Evolutionary conservation across 495 filamentous ascomycete genomes (phyloP).

Genomic region (Neurospora sp.): DNA sequence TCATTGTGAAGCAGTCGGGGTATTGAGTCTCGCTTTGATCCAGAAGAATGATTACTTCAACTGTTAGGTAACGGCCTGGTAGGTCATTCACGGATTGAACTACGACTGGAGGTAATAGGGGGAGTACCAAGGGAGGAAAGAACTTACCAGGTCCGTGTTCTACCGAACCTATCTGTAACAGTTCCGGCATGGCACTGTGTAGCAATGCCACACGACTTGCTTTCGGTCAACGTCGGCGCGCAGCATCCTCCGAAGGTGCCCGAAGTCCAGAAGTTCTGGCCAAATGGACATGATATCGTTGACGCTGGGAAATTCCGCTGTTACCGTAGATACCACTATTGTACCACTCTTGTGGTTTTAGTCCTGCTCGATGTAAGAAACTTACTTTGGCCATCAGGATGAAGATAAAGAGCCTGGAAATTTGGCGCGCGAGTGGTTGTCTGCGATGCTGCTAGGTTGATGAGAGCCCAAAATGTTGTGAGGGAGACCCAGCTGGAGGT

Average conservation of each 20-base stretch:
- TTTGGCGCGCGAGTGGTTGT: neutral
- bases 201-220: neutral
- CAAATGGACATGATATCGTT: neutral
- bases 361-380: neutral
- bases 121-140: neutral
- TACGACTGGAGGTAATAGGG: neutral
- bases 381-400: neutral
- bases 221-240: neutral
- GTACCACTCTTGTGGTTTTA: neutral
- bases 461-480: neutral
- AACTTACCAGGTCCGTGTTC: neutral
- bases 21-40: neutral
- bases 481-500: neutral
- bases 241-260: neutral
- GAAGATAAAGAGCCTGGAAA: neutral
- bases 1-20: slow-evolving; percentile 9
- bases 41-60: neutral
- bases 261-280: neutral
- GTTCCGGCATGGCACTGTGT: neutral
- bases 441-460: neutral
- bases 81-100: neutral
- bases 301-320: neutral
- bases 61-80: neutral
- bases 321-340: no score
- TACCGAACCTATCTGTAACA: neutral